These are phyloP conservation scores for Globisporangium polare DNA, from an alignment of 352 stramenopile species.

Conservation along the genomic window DNA sequence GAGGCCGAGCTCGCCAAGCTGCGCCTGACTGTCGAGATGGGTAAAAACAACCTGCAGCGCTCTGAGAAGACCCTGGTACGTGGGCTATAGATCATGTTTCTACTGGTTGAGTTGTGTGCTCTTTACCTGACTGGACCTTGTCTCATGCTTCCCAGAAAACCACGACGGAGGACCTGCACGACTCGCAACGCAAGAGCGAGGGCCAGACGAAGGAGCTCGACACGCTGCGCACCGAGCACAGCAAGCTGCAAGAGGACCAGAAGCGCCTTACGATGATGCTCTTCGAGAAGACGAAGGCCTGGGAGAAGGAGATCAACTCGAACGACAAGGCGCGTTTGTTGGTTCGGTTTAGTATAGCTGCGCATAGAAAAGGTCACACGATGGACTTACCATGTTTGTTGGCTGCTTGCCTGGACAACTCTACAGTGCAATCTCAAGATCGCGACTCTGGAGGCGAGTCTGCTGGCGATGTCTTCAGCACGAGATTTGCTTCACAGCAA, in stretches of 20 bases:
- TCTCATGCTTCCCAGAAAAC: conserved; percentile 32
- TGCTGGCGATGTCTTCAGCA: conserved; percentile 27
- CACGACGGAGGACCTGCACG: conserved; percentile 47
- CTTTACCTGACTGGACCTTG: neutral
- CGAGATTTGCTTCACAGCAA: conserved; percentile 33
- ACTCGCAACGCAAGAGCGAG: conserved; percentile 25
- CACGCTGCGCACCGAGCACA: conserved; percentile 25
- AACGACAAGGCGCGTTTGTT: conserved; percentile 41
- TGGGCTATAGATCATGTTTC: too few species aligned
- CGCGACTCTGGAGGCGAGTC: conserved; percentile 27
- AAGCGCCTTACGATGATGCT: conserved; percentile 50
- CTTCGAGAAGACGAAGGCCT: conserved; percentile 74
- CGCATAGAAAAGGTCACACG: too few species aligned
- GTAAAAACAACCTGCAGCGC: conserved; percentile 43
- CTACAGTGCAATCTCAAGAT: conserved; percentile 47
- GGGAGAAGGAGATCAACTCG: conserved; percentile 53
- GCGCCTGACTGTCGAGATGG: conserved; percentile 54
- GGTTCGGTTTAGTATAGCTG: neutral
- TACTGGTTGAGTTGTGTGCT: neutral
- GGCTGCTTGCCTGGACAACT: neutral
- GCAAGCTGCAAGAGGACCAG: conserved; percentile 44
- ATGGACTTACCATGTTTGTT: neutral
- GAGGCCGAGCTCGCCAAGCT: conserved; percentile 69
- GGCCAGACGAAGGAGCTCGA: conserved; percentile 33
- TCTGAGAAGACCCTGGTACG: conserved; percentile 48